Evolutionary conservation across 2,329 filamentous ascomycete species (phyloP).

Genomic region (Aureobasidium sp.): DNA sequence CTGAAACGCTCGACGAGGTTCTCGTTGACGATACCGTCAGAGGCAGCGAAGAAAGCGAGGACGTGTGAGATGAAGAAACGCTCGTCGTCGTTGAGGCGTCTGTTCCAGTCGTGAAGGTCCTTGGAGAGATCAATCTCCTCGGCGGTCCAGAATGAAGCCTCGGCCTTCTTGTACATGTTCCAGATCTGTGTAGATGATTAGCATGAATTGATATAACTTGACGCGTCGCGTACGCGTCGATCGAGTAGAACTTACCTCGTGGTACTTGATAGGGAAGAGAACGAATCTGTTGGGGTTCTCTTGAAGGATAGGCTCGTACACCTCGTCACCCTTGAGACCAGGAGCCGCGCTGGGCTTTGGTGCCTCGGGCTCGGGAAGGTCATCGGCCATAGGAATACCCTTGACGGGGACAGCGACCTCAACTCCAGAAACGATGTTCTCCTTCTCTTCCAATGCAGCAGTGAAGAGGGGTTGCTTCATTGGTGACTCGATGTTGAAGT

Average conservation of each 20-base stretch:
- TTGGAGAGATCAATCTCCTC: slow-evolving; percentile 99
- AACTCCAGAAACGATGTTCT: slow-evolving; percentile 55
- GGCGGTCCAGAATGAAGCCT: slow-evolving; percentile 99
- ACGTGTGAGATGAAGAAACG: slow-evolving; percentile 98
- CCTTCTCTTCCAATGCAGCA: slow-evolving; percentile 59
- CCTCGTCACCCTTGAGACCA: slow-evolving; percentile 56
- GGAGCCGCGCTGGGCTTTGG: slow-evolving; percentile 44
- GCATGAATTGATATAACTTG: slow-evolving; percentile 33
- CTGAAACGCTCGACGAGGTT: slow-evolving; percentile 98
- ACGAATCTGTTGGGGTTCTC: slow-evolving; percentile 97
- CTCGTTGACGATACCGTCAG: slow-evolving; percentile 98
- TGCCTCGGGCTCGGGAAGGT: slow-evolving; percentile 23
- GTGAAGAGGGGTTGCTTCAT: slow-evolving; percentile 79
- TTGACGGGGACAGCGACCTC: slow-evolving; percentile 49
- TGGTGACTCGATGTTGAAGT: slow-evolving; percentile 87
- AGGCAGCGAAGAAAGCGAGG: slow-evolving; percentile 97
- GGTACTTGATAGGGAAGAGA: slow-evolving; percentile 98
- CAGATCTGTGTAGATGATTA: slow-evolving; percentile 63
- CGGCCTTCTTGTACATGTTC: slow-evolving; percentile 99
- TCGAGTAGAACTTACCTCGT: slow-evolving; percentile 66
- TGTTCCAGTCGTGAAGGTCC: slow-evolving; percentile 99
- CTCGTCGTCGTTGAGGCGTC: slow-evolving; percentile 92
- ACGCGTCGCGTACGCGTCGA: slow-evolving; percentile 54
- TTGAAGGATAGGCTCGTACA: slow-evolving; percentile 81
- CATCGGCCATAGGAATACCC: slow-evolving; percentile 39